Evolutionary conservation across 2,329 filamentous ascomycete genomes (phyloP), one percentile per base, ranked within the genome.

Genomic region (Cladosporium sp.): DNA sequence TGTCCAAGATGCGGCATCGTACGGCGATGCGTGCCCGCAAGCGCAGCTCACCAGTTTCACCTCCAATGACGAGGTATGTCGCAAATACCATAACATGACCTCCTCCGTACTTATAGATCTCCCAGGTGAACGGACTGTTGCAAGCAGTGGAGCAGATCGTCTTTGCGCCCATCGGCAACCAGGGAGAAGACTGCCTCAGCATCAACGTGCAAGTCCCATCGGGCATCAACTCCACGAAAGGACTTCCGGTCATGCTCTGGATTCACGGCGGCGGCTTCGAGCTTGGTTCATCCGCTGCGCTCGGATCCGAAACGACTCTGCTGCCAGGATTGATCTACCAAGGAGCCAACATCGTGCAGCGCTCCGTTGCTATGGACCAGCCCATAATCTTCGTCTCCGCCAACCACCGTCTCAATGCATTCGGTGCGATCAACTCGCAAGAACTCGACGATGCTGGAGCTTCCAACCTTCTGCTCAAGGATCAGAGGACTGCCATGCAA

Each of bases 181-280:
- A 61, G 39, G 38, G 47, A 30, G 84, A 86, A 64, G 80, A 85
- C 63, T 87, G 84, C 60, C 74, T 87, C 2, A 83, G 80, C 36
- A 72, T 87, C 60, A 86, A 85, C 62, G 76, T 87, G 11, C 54
- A 50, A n/a, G 9, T 34, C 5, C 47, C 47, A 1, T 8, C n/a
- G 17, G 30, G 19, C 6, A 20, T 47, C 15, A 37, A 50, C 14
- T 36, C 28, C 5, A 19, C 30, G 4, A 17, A 55, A 36, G 50
- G 59, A 14, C 68, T 78, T 1, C 76, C 77, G 0, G 76, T 79
- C 0, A 63, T 79, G 1, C 73, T 78, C 58, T 78, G 75, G 74
- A 77, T 79, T 9, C 75, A 76, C 55, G 76, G 76, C 3, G 76
- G 76, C 14, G 72, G 71, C 1, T 75, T 63, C 20, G 60, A 63